phyloP scores from a whole-genome alignment of 1,284 basidiomycete genomes.

The Mycosarcoma mackinlayi region DNA sequence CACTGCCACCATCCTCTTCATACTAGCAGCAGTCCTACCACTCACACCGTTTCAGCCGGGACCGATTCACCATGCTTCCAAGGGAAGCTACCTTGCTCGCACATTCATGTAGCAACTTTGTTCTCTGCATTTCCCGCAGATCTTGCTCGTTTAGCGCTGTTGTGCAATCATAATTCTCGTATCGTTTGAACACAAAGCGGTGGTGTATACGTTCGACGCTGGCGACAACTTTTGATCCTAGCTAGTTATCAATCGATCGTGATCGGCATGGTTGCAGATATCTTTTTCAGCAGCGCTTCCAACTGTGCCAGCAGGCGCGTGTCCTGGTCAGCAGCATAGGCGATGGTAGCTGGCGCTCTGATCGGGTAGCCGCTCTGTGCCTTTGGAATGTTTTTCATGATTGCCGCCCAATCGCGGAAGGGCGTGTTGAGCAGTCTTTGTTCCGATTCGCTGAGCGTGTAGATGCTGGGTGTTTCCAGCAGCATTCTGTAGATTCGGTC shows the following conservation, averaged over 20 bases:
- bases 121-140: not conserved
- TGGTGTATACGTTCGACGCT: too few relatives aligned
- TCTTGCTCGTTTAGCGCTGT: too few relatives aligned
- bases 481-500: not conserved
- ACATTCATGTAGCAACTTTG: not conserved
- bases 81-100: constrained; percentile 31
- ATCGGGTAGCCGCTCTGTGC: not conserved
- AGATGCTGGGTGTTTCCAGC: too few relatives aligned
- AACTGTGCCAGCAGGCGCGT: not conserved
- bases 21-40: constrained; percentile 17
- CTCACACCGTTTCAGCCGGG: constrained; percentile 23
- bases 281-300: not conserved
- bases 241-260: too few relatives aligned
- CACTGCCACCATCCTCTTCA: not conserved
- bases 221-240: too few relatives aligned
- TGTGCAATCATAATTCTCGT: too few relatives aligned
- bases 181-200: too few relatives aligned
- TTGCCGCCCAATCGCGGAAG: not conserved
- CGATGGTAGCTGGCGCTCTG: not conserved
- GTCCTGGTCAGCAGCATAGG: too few relatives aligned
- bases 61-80: constrained; percentile 20
- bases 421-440: not conserved
- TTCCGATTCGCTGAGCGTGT: too few relatives aligned
- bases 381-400: not conserved
- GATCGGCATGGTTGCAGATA: too few relatives aligned